Evolutionary conservation across 805 yeast species (phyloP).

Genomic region (Hanseniaspora lachancei): DNA sequence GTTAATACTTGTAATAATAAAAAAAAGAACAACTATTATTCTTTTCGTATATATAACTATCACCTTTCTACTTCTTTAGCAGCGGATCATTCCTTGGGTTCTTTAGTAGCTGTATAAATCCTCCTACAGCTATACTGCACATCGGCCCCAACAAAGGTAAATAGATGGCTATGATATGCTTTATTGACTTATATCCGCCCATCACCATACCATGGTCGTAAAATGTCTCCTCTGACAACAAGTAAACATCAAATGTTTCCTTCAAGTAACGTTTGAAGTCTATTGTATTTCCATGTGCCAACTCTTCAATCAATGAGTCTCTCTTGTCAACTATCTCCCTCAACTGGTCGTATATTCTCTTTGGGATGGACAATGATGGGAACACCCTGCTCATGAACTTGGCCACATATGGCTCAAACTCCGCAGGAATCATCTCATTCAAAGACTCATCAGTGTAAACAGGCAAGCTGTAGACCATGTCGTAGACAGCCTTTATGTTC

Average conservation of each 20-base stretch:
- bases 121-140: conserved; percentile 46
- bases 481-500: conserved; percentile 11
- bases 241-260: conserved; percentile 36
- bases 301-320: not conserved
- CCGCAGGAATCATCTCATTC: conserved; percentile 7
- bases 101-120: conserved; percentile 34
- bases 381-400: conserved; percentile 6
- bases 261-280: conserved; percentile 40
- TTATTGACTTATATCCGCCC: conserved; percentile 88
- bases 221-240: conserved; percentile 51
- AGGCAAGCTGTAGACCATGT: conserved; percentile 9
- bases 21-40: too few species aligned
- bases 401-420: not conserved
- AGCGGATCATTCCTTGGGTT: conserved; percentile 23
- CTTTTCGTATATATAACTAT: not conserved
- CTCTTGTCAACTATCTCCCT: not conserved
- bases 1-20: too few species aligned
- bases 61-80: not conserved
- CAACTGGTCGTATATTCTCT: conserved; percentile 4
- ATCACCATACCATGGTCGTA: conserved; percentile 92
- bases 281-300: not conserved
- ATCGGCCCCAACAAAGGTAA: conserved; percentile 84
- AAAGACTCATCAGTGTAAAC: conserved; percentile 10
- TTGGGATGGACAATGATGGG: conserved; percentile 12
- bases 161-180: conserved; percentile 88